These are phyloP conservation scores for Acacia confusa DNA, from an alignment of 306 rosid genomes.

Conservation along the genomic window DNA sequence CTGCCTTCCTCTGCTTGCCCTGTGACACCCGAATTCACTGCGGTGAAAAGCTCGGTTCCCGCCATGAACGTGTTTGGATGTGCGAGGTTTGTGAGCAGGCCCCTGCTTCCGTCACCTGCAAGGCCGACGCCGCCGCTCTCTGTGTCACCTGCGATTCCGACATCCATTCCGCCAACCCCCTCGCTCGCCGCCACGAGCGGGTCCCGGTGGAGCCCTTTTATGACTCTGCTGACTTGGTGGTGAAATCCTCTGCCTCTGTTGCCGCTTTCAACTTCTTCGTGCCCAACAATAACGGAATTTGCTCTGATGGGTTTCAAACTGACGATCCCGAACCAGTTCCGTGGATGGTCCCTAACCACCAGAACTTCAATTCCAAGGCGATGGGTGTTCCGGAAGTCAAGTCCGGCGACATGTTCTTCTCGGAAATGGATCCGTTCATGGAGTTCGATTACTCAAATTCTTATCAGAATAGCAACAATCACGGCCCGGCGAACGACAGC, in stretches of 20 bases:
- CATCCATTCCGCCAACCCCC: conserved; percentile 70
- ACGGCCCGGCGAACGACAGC: conserved; percentile 44
- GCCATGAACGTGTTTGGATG: conserved; percentile 70
- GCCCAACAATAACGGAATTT: neutral
- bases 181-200: conserved; percentile 67
- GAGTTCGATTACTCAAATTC: conserved; percentile 55
- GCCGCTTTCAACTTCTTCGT: conserved; percentile 29
- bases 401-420: conserved; percentile 42
- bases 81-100: conserved; percentile 78
- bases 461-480: conserved; percentile 11
- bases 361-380: conserved; percentile 37
- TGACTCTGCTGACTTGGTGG: conserved; percentile 42
- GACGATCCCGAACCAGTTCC: conserved; percentile 27
- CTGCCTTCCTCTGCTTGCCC: conserved; percentile 57
- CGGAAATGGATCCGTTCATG: conserved; percentile 54
- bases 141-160: conserved; percentile 71
- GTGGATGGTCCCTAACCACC: conserved; percentile 43
- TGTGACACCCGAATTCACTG: conserved; percentile 59
- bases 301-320: conserved; percentile 10
- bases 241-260: conserved; percentile 18
- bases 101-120: conserved; percentile 54
- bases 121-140: conserved; percentile 74
- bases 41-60: conserved; percentile 45
- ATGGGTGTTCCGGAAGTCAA: conserved; percentile 43
- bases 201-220: conserved; percentile 61